Base-by-base conservation (phyloP, 2,329 filamentous ascomycete species). In the Davidsoniella eucalypti region DNA sequence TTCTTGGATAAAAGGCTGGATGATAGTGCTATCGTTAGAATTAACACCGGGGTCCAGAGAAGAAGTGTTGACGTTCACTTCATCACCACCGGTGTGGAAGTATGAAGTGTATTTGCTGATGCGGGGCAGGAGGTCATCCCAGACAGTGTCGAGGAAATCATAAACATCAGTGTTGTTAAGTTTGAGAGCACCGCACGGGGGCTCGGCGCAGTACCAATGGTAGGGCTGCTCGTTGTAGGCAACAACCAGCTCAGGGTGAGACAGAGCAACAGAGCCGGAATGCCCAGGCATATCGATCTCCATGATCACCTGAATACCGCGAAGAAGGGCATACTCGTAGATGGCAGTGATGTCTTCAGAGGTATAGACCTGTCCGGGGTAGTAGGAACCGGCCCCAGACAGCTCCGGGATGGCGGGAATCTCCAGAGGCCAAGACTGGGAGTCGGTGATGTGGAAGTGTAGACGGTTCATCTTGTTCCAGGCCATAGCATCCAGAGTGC, bases 1-100 rank as follows among this genome's bases (percentile, higher is more conserved):
- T 52, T 72, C 76, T 61, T 94, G 85, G 61, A 94, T 72, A 18
- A 92, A 70, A 2, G 87, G 84, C 59, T 76, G 72, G 37, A 94
- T 67, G 12, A 90, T 72, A 1, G 67, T 63, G 0, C 71, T 67
- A 49, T 78, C 68, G 60, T 82, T 86, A 29, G 80, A 83, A 5
- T 70, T 63, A 37, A 94, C 78, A 1, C 76, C 82, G 4, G 80
- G 75, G 60, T 94, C 87, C 9, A 90, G 72, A 39, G 69, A 69
- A 59, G 86, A 88, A 48, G 80, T 76, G 58, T 88, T 81, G 54
- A 70, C 71, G 63, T 92, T 90, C 54, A 93, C 78, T 67, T 94
- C 87, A 59, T 94, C 87, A 50, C 87, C 87, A 42, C 87, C 87
- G 1, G 84, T 84, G 65, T 94, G 87, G 69, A 90, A 93, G 65